Evolutionary conservation across 225 moss, liverwort and hornwort species (phyloP), one percentile per base, ranked within the genome.

Genomic region (Ulota crispa): DNA sequence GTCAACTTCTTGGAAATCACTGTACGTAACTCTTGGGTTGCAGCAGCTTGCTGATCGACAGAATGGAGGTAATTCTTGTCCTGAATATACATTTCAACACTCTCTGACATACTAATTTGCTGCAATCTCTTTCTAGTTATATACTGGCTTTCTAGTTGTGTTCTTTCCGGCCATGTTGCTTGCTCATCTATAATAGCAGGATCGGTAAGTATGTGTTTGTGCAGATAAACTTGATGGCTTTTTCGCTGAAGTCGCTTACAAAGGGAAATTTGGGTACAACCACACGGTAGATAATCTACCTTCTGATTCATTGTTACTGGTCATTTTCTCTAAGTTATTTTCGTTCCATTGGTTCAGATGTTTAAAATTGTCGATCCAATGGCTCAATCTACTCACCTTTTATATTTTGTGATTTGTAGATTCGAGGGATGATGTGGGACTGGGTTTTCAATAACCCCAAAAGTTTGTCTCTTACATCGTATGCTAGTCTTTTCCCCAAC

Each of bases 41-140:
- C 95, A 95, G 84, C 92, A 92, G 78, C 93, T 95, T 88, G 95
- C 93, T 68, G 95, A 95, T 87, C 90, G 91, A 50, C 93, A 93
- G 87, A 88, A 91, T 86, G 93, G 95, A 87, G 93, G 95, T 95
- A 73, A 79, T 75, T 13, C 64, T 66, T 65, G 15, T 57, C 2
- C 24, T 64, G 55, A 54, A 66, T n/a, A 16, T 54, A 64, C 27
- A 45, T 42, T 41, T 53, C 28, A 60, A 74, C 18, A 26, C 63
- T 68, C 56, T 53, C 23, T 21, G 64, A n/a, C 43, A 27, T 83
- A 39, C 31, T n/a, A 74, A 69, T 65, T 57, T 19, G 79, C 30
- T 74, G 68, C 50, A 62, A 20, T n/a, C 32, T 41, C 72, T 42
- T 60, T 68, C 32, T 13, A 65, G 41, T 64, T 72, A 14, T 60